These are phyloP conservation scores for Apiotrichum gracile DNA, from an alignment of 1,284 basidiomycete species.

Conservation along the genomic window DNA sequence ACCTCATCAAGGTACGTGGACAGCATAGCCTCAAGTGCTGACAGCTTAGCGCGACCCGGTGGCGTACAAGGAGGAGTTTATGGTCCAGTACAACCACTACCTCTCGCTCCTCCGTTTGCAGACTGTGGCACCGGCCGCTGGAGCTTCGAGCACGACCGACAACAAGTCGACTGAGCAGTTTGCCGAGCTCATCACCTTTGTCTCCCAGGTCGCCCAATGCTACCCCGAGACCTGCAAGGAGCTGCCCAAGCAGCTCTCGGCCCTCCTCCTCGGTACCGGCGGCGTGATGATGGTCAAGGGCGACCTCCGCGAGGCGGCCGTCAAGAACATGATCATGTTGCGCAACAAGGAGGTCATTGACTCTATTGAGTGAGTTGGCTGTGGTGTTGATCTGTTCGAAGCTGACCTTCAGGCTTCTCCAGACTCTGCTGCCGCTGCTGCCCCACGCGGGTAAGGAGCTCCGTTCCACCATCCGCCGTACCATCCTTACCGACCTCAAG, in stretches of 20 bases:
- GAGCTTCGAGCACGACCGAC: constrained; percentile 21
- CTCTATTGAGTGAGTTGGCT: constrained; percentile 71
- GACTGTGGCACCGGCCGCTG: constrained; percentile 30
- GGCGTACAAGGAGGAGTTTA: constrained; percentile 91
- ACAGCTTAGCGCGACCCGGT: constrained; percentile 64
- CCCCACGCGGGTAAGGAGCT: constrained; percentile 84
- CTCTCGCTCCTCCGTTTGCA: constrained; percentile 73
- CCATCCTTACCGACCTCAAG: constrained; percentile 91
- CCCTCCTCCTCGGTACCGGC: constrained; percentile 56
- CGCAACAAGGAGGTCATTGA: constrained; percentile 88
- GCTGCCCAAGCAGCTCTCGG: constrained; percentile 71
- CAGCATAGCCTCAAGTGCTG: not conserved
- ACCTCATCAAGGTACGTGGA: constrained; percentile 69
- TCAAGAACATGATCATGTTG: constrained; percentile 87
- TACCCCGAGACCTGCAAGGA: constrained; percentile 80
- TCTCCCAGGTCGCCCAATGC: constrained; percentile 69
- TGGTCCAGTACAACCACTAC: constrained; percentile 98
- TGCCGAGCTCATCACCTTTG: constrained; percentile 74
- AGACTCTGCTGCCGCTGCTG: constrained; percentile 86
- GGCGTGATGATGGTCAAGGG: constrained; percentile 34
- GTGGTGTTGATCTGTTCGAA: rapidly evolving
- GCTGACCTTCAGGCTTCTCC: constrained; percentile 63
- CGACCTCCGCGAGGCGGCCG: constrained; percentile 67
- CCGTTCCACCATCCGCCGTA: constrained; percentile 81
- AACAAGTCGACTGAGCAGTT: constrained; percentile 73